Base-by-base conservation (phyloP, 1,284 basidiomycete genomes). In the Leccinum fallax region DNA sequence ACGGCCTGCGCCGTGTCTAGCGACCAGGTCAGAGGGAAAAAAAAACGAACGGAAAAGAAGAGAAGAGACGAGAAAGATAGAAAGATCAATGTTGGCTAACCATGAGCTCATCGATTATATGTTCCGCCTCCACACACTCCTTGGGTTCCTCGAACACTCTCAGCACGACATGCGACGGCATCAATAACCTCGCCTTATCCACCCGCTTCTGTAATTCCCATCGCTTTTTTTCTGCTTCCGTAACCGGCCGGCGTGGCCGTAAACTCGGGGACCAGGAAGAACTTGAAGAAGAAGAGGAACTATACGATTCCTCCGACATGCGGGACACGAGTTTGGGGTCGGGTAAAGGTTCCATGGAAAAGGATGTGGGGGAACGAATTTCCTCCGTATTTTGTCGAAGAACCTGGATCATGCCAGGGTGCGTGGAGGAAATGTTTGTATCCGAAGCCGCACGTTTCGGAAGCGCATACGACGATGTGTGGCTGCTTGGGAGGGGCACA, bases 71-170 rank as follows among this genome's bases (percentile, higher is more conserved):
- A 11, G 6, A 4, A 46, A 13, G 5, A 21, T 13, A 13, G 19
- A 21, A 21, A 46, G 7, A 46, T 21, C 43, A 46, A 21, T 11
- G 11, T 21, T 46, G 19, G 16, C 40, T n/a, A 46, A 19, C 19
- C 46, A 28, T 34, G 32, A 66, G 32, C 36, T 38, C 59, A 13
- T 55, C 69, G 53, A 83, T 67, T 58, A 83, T 74, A 16, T 72
- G 72, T 49, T 76, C 76, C 24, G 80, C 82, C 71, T 91, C 90
- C 7, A 83, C 78, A 67, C 90, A 92, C 65, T 93, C 89, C 62
- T 70, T 74, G 7, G 90, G 87, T 46, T 84, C 73, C 65, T 83
- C 80, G 69, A 93, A 93, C 21, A 92, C 73, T 53, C 88, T 80
- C 70, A 93, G 73, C 15, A 78, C 75, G 10, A 90, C 78, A 61